A percentile compares a stretch with the other conserved stretches of the same genome.
Conservation (phyloP, 768 basidiomycete genomes). For the Russula olivacea region DNA sequence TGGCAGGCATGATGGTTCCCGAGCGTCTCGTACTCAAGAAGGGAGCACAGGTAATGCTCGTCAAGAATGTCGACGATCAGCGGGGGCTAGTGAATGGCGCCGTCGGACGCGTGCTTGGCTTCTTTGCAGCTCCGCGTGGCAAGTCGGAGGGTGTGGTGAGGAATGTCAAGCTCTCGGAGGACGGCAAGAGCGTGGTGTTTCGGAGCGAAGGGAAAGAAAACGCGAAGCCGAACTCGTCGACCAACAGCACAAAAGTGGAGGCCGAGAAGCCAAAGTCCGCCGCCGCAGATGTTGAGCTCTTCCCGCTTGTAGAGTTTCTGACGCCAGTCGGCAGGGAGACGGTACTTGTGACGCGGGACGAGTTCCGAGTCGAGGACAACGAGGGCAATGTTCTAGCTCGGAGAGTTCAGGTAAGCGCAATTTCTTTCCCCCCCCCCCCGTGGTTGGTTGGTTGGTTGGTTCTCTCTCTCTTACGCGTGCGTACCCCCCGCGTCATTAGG, state of each 20-base stretch:
- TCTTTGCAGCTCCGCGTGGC: conserved; percentile 32
- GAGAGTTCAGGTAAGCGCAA: conserved; percentile 37
- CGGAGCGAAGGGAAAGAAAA: conserved; percentile 35
- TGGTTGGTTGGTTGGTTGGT: neutral
- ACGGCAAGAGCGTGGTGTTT: conserved; percentile 31
- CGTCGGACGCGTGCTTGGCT: conserved; percentile 56
- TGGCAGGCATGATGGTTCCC: conserved; percentile 59
- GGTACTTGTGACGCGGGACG: conserved; percentile 46
- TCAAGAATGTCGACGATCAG: conserved; percentile 57
- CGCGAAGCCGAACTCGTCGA: conserved; percentile 1
- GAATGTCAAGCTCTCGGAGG: conserved; percentile 32
- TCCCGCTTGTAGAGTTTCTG: conserved; percentile 45
- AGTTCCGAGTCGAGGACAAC: conserved; percentile 48
- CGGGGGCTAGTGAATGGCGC: conserved; percentile 60
- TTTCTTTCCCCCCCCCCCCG: neutral
- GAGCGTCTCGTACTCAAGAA: conserved; percentile 49
- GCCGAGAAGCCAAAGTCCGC: conserved; percentile 29
- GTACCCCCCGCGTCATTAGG: conserved; percentile 31
- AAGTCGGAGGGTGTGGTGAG: conserved; percentile 35
- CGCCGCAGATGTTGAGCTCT: conserved; percentile 36
- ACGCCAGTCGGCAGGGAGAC: conserved; percentile 40
- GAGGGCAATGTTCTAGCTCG: conserved; percentile 46
- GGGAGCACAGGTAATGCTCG: conserved; percentile 61
- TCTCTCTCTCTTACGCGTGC: neutral
- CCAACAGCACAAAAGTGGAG: conserved; percentile 27